Evolutionary conservation across 1,284 basidiomycete genomes (phyloP).

Genomic region (Pterula multifida): DNA sequence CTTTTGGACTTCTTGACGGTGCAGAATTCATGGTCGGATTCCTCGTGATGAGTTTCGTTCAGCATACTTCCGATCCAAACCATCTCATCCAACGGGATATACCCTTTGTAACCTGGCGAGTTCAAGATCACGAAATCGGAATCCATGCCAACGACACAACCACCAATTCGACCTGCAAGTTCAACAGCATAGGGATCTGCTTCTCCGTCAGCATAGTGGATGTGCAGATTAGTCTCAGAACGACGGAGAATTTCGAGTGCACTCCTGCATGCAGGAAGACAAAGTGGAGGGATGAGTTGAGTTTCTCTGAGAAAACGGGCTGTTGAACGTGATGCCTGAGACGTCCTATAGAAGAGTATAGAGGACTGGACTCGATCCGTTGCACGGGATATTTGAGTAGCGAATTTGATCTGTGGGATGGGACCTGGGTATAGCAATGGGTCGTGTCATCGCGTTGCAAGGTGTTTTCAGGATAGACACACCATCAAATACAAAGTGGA

Average conservation of each 20-base stretch:
- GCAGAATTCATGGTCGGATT: slow-evolving; percentile 49
- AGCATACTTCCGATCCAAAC: slow-evolving; percentile 41
- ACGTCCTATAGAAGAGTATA: slow-evolving; percentile 79
- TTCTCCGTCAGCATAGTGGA: slow-evolving; percentile 76
- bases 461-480: slow-evolving; percentile 16
- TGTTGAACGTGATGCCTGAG: slow-evolving; percentile 51
- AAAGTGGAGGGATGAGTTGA: slow-evolving; percentile 68
- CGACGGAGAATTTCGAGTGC: slow-evolving; percentile 36
- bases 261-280: slow-evolving; percentile 48
- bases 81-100: slow-evolving; percentile 73
- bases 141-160: slow-evolving; percentile 70
- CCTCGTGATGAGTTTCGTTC: slow-evolving; percentile 21
- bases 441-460: slow-evolving; percentile 17
- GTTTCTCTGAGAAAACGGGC: slow-evolving; percentile 63
- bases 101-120: slow-evolving; percentile 62
- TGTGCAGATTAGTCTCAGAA: slow-evolving; percentile 25
- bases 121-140: slow-evolving; percentile 77
- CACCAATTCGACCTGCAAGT: slow-evolving; percentile 62
- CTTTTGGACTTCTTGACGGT: slow-evolving; percentile 36
- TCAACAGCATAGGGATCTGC: slow-evolving; percentile 81
- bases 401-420: slow-evolving; percentile 62
- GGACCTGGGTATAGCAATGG: slow-evolving; percentile 36
- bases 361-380: slow-evolving; percentile 48
- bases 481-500: slow-evolving; percentile 93
- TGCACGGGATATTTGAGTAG: slow-evolving; percentile 52